Evolutionary conservation across 176 grass and related monocot species (phyloP).

Genomic region (Avena sativa): DNA sequence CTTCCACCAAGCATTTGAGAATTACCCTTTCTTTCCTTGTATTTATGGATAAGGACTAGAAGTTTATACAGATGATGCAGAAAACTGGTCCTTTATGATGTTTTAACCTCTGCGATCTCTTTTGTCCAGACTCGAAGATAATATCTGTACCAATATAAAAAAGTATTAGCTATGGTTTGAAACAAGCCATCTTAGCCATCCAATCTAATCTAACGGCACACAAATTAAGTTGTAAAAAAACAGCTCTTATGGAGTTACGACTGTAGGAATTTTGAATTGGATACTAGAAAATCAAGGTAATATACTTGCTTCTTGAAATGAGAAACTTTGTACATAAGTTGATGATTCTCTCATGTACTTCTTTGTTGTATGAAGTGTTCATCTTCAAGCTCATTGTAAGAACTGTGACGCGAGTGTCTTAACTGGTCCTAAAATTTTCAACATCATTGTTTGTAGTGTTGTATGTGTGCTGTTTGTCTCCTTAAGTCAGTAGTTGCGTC

Average conservation of each 20-base stretch:
- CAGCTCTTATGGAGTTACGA: neutral
- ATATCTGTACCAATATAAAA: conserved; percentile 20
- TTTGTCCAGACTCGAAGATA: neutral
- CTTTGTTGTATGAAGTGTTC: conserved; percentile 28
- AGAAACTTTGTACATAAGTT: conserved; percentile 2
- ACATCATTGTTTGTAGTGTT: neutral
- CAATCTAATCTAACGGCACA: neutral
- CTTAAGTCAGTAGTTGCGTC: conserved; percentile 26
- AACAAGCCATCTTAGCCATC: conserved; percentile 7
- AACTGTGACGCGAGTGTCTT: conserved; percentile 28
- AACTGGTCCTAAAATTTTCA: conserved; percentile 12
- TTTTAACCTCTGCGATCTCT: neutral
- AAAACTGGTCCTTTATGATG: conserved; percentile 11
- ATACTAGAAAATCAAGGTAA: neutral
- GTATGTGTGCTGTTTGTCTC: conserved; percentile 31
- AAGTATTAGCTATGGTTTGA: neutral
- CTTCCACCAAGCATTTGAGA: too few relatives aligned
- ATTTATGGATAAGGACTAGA: neutral
- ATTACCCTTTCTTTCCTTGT: neutral
- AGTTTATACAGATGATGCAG: neutral
- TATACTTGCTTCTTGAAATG: neutral
- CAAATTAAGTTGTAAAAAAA: conserved; percentile 14
- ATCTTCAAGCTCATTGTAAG: conserved; percentile 29
- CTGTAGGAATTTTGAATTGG: neutral
- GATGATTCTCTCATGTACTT: neutral